These are phyloP conservation scores for Botryotinia narcissicola DNA, from an alignment of 2,329 filamentous ascomycete species.

Conservation along the genomic window DNA sequence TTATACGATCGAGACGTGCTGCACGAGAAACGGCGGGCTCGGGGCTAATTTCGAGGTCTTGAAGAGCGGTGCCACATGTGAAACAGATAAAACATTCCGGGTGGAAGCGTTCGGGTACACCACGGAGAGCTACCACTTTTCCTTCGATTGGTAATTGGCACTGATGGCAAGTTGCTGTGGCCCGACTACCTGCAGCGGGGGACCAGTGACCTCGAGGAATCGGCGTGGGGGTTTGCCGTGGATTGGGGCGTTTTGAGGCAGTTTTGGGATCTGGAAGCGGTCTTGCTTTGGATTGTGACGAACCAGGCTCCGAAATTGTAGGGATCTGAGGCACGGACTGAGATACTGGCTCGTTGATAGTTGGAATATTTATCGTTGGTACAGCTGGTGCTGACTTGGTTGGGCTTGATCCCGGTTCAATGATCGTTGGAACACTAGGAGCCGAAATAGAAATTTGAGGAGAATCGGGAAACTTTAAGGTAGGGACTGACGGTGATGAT, in stretches of 20 bases:
- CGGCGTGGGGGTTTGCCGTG: conserved; percentile 39
- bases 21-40: conserved; percentile 73
- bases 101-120: conserved; percentile 74
- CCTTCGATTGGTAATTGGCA: conserved; percentile 85
- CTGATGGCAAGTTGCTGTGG: conserved; percentile 75
- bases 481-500: conserved; percentile 34
- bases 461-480: conserved; percentile 37
- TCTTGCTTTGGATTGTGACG: conserved; percentile 31
- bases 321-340: conserved; percentile 30
- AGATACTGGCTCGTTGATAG: conserved; percentile 27
- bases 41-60: conserved; percentile 94
- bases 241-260: conserved; percentile 30
- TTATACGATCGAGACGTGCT: conserved; percentile 72
- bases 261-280: conserved; percentile 43
- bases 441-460: conserved; percentile 33
- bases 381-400: conserved; percentile 28
- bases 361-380: conserved; percentile 35
- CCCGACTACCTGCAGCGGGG: conserved; percentile 51
- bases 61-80: conserved; percentile 80
- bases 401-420: conserved; percentile 37
- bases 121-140: conserved; percentile 80
- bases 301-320: conserved; percentile 39
- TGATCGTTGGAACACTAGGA: conserved; percentile 32
- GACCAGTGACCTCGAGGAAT: conserved; percentile 52
- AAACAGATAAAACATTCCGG: conserved; percentile 91